Conservation (phyloP, 768 basidiomycete genomes). For the Pleurotus eryngii region DNA sequence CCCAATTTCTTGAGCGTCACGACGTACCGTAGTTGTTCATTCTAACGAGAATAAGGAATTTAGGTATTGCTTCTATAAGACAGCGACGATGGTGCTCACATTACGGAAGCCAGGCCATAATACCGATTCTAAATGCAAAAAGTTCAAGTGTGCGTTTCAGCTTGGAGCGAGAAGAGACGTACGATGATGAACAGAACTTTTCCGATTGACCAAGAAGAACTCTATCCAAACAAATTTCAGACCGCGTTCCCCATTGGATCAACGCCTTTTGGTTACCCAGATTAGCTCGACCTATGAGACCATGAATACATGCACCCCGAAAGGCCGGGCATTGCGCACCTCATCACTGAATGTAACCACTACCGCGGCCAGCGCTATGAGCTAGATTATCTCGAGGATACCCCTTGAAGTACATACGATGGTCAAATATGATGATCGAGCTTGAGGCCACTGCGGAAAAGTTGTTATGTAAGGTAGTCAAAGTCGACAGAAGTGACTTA, state of each 20-base stretch:
- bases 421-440: constrained; percentile 51
- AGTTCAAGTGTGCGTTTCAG: neutral
- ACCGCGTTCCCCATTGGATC: no score
- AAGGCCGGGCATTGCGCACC: constrained; percentile 26
- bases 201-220: constrained; percentile 52
- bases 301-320: neutral
- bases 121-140: constrained; percentile 48
- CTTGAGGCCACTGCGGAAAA: constrained; percentile 43
- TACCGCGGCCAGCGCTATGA: constrained; percentile 13
- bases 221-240: constrained; percentile 25
- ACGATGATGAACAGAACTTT: constrained; percentile 55
- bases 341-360: constrained; percentile 52
- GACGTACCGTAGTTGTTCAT: constrained; percentile 53
- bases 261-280: constrained; percentile 37
- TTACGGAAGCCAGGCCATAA: constrained; percentile 44
- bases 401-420: constrained; percentile 33
- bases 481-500: constrained; percentile 19
- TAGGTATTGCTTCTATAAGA: neutral
- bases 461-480: neutral
- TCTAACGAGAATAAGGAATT: constrained; percentile 22
- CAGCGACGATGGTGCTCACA: constrained; percentile 33
- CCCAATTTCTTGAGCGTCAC: neutral
- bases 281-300: constrained; percentile 45
- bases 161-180: constrained; percentile 12
- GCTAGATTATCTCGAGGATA: neutral